These are phyloP conservation scores for Starmerella tilneyi DNA, from an alignment of 805 yeast genomes.

Conservation along the genomic window DNA sequence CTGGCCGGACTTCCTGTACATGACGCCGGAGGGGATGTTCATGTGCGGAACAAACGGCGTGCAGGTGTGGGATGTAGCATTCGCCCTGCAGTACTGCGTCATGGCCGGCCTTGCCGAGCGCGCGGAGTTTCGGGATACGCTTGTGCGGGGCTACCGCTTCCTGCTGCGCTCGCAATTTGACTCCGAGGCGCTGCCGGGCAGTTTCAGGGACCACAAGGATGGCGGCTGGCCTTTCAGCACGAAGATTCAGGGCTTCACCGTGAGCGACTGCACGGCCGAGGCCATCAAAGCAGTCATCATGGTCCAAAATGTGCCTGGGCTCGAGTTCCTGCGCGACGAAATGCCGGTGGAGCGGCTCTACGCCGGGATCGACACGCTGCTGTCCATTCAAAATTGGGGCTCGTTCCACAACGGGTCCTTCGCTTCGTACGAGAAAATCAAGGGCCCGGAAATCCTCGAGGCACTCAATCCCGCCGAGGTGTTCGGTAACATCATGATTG, in stretches of 20 bases:
- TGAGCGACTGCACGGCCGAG: slow-evolving; percentile 94
- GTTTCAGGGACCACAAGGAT: slow-evolving; percentile 67
- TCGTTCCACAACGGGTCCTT: slow-evolving; percentile 80
- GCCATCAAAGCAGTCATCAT: slow-evolving; percentile 85
- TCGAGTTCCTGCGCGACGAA: slow-evolving; percentile 41
- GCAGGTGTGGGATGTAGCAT: slow-evolving; percentile 95
- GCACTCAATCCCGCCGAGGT: slow-evolving; percentile 91
- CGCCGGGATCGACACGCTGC: slow-evolving; percentile 64
- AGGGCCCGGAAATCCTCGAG: slow-evolving; percentile 71
- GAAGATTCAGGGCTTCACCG: slow-evolving; percentile 91
- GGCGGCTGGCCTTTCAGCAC: slow-evolving; percentile 98
- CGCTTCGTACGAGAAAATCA: slow-evolving; percentile 79
- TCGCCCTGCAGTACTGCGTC: slow-evolving; percentile 73
- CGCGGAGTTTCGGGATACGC: slow-evolving; percentile 53
- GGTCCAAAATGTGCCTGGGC: slow-evolving; percentile 61
- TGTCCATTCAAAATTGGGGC: slow-evolving; percentile 69
- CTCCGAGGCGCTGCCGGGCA: slow-evolving; percentile 62
- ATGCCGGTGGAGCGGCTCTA: slow-evolving; percentile 47
- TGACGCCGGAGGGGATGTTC: slow-evolving; percentile 83
- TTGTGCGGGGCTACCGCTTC: slow-evolving; percentile 59
- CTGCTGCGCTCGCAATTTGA: slow-evolving; percentile 76
- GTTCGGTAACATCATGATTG: slow-evolving; percentile 96
- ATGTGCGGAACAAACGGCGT: slow-evolving; percentile 97
- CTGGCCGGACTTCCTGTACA: slow-evolving; percentile 66
- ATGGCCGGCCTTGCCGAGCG: slow-evolving; percentile 66